A percentile compares a stretch with the other conserved stretches of the same genome.
Conservation (phyloP, 805 yeast genomes). For the Pichia cabralensis region DNA sequence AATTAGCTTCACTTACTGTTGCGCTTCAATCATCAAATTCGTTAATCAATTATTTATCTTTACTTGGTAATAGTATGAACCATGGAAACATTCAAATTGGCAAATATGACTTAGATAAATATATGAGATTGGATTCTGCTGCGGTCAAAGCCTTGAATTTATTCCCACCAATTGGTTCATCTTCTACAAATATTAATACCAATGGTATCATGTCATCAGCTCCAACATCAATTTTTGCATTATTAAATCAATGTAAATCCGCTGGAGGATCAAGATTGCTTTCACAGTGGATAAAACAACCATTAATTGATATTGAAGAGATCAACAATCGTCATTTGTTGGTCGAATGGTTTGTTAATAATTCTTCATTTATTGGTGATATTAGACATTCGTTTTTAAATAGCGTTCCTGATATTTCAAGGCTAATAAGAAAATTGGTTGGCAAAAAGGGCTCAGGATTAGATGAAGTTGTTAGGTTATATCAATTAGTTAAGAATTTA, state of each 20-base stretch:
- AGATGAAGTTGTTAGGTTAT: conserved; percentile 84
- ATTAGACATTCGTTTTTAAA: conserved; percentile 59
- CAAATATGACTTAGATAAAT: conserved; percentile 64
- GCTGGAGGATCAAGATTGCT: conserved; percentile 81
- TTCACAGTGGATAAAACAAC: conserved; percentile 95
- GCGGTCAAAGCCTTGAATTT: conserved; percentile 83
- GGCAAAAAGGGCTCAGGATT: conserved; percentile 34
- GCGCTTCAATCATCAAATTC: conserved; percentile 63
- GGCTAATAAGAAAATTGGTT: conserved; percentile 59
- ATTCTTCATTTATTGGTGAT: conserved; percentile 53
- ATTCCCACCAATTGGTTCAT: conserved; percentile 44
- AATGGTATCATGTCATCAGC: conserved; percentile 32
- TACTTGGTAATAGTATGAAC: conserved; percentile 47
- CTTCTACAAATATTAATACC: conserved; percentile 16
- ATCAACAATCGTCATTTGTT: conserved; percentile 63
- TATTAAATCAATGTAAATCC: conserved; percentile 81
- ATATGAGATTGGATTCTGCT: conserved; percentile 84
- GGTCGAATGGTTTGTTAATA: conserved; percentile 66
- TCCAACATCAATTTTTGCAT: conserved; percentile 57
- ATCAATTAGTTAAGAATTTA: conserved; percentile 63
- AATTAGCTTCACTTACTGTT: conserved; percentile 35
- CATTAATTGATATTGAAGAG: conserved; percentile 53
- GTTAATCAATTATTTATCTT: conserved; percentile 54
- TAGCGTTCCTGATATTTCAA: conserved; percentile 74
- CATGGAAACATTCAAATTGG: conserved; percentile 47